phyloP scores from a whole-genome alignment of 805 yeast species.

The Starmerella riodocensis region DNA sequence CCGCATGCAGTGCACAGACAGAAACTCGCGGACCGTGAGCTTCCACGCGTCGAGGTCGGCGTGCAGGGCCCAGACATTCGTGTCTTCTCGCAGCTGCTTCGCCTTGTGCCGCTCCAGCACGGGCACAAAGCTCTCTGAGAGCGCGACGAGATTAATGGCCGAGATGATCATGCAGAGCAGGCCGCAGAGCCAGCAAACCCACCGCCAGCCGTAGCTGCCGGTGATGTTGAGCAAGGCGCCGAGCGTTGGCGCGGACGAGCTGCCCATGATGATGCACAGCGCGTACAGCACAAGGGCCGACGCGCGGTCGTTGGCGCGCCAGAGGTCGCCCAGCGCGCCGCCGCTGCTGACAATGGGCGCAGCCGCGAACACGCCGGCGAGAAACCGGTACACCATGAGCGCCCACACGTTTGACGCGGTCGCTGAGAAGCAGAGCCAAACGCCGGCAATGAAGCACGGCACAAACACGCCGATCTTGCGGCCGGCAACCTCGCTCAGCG shows the following conservation, averaged over 20 bases:
- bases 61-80: constrained; percentile 72
- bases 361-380: constrained; percentile 49
- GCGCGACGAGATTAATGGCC: constrained; percentile 29
- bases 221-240: constrained; percentile 27
- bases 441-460: constrained; percentile 37
- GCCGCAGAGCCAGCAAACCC: constrained; percentile 43
- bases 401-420: constrained; percentile 36
- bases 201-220: constrained; percentile 43
- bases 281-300: constrained; percentile 39
- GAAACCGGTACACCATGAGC: constrained; percentile 33
- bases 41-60: constrained; percentile 85
- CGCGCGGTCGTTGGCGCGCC: constrained; percentile 40
- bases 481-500: constrained; percentile 45
- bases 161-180: constrained; percentile 29
- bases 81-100: constrained; percentile 48
- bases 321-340: constrained; percentile 49
- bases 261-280: constrained; percentile 35
- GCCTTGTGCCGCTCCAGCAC: constrained; percentile 54
- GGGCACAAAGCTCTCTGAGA: constrained; percentile 30
- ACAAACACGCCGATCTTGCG: constrained; percentile 38
- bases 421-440: constrained; percentile 30
- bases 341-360: constrained; percentile 54
- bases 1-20: constrained; percentile 59
- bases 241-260: constrained; percentile 36
- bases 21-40: constrained; percentile 50